Conservation (phyloP, 202 grass and related monocot genomes). For the Thinopyrum obtusiflorum region DNA sequence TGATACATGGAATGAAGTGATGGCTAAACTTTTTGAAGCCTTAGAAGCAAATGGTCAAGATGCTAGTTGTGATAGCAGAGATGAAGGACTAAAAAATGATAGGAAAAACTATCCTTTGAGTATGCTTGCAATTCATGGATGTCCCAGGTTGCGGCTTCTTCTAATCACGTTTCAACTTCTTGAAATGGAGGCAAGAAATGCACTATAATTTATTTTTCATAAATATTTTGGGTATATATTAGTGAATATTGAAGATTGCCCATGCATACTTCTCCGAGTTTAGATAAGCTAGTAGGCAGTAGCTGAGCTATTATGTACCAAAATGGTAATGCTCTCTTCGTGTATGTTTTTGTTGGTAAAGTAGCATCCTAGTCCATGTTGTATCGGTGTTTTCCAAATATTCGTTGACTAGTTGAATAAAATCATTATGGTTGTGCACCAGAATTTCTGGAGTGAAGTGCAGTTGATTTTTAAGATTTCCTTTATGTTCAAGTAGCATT, state of each 20-base stretch:
- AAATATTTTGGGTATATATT: not conserved
- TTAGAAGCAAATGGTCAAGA: conserved; percentile 56
- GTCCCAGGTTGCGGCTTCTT: conserved; percentile 73
- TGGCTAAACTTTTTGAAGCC: conserved; percentile 68
- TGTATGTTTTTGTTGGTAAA: conserved; percentile 28
- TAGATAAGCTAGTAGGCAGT: conserved; percentile 22
- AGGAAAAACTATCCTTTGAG: conserved; percentile 74
- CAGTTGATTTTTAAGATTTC: conserved; percentile 2
- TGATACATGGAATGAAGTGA: conserved; percentile 57
- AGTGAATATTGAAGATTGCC: not conserved
- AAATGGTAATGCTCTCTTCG: not conserved
- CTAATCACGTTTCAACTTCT: conserved; percentile 66
- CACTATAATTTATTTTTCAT: not conserved
- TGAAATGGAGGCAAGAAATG: conserved; percentile 73
- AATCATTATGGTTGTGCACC: not conserved
- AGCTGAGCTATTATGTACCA: conserved; percentile 3
- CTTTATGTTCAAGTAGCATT: conserved; percentile 14
- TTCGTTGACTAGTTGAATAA: not conserved
- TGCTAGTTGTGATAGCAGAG: conserved; percentile 23
- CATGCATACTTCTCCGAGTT: conserved; percentile 20
- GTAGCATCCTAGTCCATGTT: not conserved
- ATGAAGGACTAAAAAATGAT: conserved; percentile 35
- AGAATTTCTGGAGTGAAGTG: not conserved
- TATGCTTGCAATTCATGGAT: conserved; percentile 80
- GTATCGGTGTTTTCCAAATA: not conserved